Percentiles rank a stretch among this genome's conserved stretches.
Conservation (phyloP, 305 asterid genomes). For the Fraxinus velutina region DNA sequence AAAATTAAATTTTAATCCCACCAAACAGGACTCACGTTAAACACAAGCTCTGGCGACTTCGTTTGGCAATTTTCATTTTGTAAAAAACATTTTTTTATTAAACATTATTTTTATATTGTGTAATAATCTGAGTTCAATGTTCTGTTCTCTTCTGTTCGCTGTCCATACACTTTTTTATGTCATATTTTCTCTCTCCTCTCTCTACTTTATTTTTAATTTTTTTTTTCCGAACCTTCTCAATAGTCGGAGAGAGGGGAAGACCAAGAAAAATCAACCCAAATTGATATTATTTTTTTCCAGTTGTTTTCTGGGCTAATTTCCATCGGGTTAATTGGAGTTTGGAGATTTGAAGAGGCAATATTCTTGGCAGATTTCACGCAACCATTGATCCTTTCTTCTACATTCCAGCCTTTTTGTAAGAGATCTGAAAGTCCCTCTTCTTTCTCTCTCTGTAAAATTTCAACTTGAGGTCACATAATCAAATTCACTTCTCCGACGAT, state of each 20-base stretch:
- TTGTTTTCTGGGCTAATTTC: not conserved
- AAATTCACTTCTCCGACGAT: constrained; percentile 19
- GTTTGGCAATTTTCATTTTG: no score
- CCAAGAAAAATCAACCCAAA: not conserved
- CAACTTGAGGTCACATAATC: constrained; percentile 6
- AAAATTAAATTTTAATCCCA: no score
- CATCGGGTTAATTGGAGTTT: not conserved
- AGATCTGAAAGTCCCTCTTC: constrained; percentile 30
- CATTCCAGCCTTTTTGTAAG: constrained; percentile 15
- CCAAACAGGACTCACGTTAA: no score
- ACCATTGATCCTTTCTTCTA: not conserved
- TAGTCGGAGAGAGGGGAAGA: constrained; percentile 24
- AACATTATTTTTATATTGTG: not conserved
- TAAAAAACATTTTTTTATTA: no score
- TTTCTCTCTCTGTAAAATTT: not conserved
- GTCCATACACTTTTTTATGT: constrained; percentile 31
- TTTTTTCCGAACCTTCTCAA: constrained; percentile 29
- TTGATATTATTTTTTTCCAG: not conserved
- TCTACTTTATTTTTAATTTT: constrained; percentile 6
- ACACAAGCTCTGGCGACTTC: no score
- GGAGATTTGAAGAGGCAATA: not conserved
- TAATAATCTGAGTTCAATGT: constrained; percentile 24
- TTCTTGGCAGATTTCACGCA: not conserved
- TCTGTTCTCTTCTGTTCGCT: constrained; percentile 24
- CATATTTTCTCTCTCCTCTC: not conserved